These are phyloP conservation scores for Aspergillaceae sp. DNA, from an alignment of 2,329 filamentous ascomycete genomes.

Conservation along the genomic window DNA sequence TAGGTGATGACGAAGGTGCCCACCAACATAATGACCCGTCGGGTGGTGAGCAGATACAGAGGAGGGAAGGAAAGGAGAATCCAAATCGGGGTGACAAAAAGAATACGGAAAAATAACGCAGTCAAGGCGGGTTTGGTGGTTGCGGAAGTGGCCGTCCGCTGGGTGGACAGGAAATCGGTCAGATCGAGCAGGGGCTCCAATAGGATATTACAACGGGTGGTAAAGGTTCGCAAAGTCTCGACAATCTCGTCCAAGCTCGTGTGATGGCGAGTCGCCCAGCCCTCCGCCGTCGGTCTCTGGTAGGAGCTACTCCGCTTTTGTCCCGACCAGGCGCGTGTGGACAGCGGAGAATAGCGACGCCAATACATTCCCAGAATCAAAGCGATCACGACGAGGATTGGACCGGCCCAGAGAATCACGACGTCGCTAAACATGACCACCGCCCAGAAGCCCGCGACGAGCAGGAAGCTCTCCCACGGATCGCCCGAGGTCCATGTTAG, in stretches of 20 bases:
- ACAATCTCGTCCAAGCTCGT: slow-evolving; percentile 97
- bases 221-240: slow-evolving; percentile 83
- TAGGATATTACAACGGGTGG: slow-evolving; percentile 81
- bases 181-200: slow-evolving; percentile 80
- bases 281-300: slow-evolving; percentile 47
- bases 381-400: slow-evolving; percentile 67
- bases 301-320: slow-evolving; percentile 47
- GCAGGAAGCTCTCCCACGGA: slow-evolving; percentile 91
- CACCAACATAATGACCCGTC: slow-evolving; percentile 71
- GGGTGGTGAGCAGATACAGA: slow-evolving; percentile 74
- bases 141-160: slow-evolving; percentile 80
- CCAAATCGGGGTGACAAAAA: slow-evolving; percentile 85
- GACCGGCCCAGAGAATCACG: slow-evolving; percentile 72
- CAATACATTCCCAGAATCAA: slow-evolving; percentile 91
- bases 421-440: slow-evolving; percentile 76
- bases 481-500: slow-evolving; percentile 91
- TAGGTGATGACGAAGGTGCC: slow-evolving; percentile 83
- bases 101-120: slow-evolving; percentile 76
- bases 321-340: slow-evolving; percentile 69
- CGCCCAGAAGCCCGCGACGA: slow-evolving; percentile 80
- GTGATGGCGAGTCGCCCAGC: slow-evolving; percentile 62
- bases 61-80: slow-evolving; percentile 73
- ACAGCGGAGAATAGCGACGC: slow-evolving; percentile 78
- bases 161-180: slow-evolving; percentile 88
- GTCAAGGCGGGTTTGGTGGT: slow-evolving; percentile 86